Evolutionary conservation across 306 rosid species (phyloP).

Genomic region (Lupinus albus): DNA sequence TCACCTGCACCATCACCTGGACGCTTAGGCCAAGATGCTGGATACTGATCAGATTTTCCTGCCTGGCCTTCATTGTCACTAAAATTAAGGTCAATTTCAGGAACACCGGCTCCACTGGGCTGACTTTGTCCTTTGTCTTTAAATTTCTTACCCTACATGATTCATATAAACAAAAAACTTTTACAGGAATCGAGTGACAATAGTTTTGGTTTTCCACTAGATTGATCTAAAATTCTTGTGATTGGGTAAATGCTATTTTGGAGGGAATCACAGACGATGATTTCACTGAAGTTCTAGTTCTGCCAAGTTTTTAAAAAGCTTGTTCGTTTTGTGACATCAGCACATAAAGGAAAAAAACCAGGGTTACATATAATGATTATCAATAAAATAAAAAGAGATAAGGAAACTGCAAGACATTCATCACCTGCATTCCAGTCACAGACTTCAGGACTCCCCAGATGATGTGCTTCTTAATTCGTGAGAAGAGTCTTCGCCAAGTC

Average conservation of each 20-base stretch:
- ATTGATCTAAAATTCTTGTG: slow-evolving; percentile 9
- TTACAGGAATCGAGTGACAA: slow-evolving; percentile 27
- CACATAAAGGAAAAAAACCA: slow-evolving; percentile 15
- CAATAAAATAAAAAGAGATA: slow-evolving; percentile 31
- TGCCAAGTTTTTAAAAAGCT: slow-evolving; percentile 5
- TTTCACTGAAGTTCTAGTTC: slow-evolving; percentile 26
- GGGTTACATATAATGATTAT: slow-evolving; percentile 2
- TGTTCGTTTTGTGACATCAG: neutral
- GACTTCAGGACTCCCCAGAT: slow-evolving; percentile 99
- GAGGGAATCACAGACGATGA: slow-evolving; percentile 16
- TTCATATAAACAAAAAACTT: slow-evolving; percentile 24
- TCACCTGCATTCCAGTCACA: slow-evolving; percentile 99
- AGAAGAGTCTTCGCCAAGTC: slow-evolving; percentile 94
- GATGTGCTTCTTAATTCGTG: slow-evolving; percentile 95
- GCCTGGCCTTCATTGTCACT: slow-evolving; percentile 87
- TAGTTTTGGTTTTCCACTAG: slow-evolving; percentile 14
- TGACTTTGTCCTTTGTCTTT: slow-evolving; percentile 83
- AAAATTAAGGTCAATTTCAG: slow-evolving; percentile 82
- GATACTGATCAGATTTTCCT: slow-evolving; percentile 74
- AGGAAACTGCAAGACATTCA: slow-evolving; percentile 35
- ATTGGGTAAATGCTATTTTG: slow-evolving; percentile 1
- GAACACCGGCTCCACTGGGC: slow-evolving; percentile 60
- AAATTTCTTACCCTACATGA: slow-evolving; percentile 85
- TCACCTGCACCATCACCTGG: slow-evolving; percentile 98
- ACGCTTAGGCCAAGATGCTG: slow-evolving; percentile 84